Conservation (phyloP, 1,139 yeast species). For the Wickerhamiella pararugosa region DNA sequence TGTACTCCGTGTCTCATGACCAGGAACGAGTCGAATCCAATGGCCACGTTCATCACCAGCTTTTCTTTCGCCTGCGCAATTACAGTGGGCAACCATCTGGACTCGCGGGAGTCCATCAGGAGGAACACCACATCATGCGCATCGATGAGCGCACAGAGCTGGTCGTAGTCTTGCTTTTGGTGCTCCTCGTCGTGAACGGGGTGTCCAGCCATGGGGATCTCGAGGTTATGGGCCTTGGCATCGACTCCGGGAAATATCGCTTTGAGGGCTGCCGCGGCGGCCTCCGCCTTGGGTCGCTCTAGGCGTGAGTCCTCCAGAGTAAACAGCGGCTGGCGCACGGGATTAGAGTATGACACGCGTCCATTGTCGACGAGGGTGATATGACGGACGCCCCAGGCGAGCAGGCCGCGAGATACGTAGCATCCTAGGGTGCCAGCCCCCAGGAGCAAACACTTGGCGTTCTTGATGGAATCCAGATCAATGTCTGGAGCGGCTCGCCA, state of each 20-base stretch:
- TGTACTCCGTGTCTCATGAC: conserved; percentile 81
- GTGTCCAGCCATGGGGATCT: conserved; percentile 95
- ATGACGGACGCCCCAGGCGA: conserved; percentile 87
- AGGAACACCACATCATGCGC: conserved; percentile 64
- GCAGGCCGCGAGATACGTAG: conserved; percentile 65
- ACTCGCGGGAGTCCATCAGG: conserved; percentile 85
- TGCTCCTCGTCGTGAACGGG: conserved; percentile 42
- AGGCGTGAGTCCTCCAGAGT: conserved; percentile 58
- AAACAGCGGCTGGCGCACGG: conserved; percentile 85
- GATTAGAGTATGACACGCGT: conserved; percentile 76
- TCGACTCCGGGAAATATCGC: conserved; percentile 66
- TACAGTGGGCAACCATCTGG: conserved; percentile 91
- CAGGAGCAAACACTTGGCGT: conserved; percentile 52
- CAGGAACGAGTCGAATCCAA: conserved; percentile 84
- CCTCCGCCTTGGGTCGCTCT: conserved; percentile 51
- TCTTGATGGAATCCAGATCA: conserved; percentile 47
- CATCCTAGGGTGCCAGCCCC: conserved; percentile 97
- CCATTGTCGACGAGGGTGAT: conserved; percentile 88
- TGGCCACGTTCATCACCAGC: conserved; percentile 75
- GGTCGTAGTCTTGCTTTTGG: conserved; percentile 38
- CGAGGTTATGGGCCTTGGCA: conserved; percentile 45
- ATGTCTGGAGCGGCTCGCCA: conserved; percentile 87
- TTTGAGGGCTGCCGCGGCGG: conserved; percentile 61
- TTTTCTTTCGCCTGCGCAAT: conserved; percentile 53
- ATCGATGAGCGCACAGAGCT: conserved; percentile 39